phyloP scores from a whole-genome alignment of 2,329 filamentous ascomycete genomes.

The Aureobasidium sp. region DNA sequence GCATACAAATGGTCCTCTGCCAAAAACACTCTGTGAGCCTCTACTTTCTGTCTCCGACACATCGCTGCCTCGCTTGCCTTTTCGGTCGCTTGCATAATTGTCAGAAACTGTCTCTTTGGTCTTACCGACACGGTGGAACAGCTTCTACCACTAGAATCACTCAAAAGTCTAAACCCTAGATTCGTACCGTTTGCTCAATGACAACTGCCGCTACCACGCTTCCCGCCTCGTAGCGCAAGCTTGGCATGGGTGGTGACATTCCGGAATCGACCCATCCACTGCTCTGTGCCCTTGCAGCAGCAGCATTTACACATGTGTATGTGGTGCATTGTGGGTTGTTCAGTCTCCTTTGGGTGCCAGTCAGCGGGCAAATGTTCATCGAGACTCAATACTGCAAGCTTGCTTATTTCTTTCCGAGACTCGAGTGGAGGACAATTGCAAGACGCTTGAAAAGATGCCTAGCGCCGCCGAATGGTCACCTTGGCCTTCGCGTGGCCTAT shows the following conservation, averaged over 20 bases:
- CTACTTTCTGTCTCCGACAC: not conserved
- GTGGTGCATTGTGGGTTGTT: conserved; percentile 1
- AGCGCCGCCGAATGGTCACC: conserved; percentile 10
- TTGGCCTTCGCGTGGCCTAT: conserved; percentile 12
- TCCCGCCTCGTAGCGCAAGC: not conserved
- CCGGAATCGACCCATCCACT: conserved; percentile 3
- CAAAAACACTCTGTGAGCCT: not conserved
- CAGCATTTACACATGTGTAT: not conserved
- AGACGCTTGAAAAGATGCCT: not conserved
- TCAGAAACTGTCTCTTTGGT: not conserved
- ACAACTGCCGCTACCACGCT: conserved; percentile 12
- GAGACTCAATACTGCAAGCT: not conserved
- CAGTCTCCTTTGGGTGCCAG: not conserved
- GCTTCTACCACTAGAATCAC: conserved; percentile 18
- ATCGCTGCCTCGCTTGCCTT: not conserved
- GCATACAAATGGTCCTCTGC: too few species aligned
- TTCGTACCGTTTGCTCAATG: conserved; percentile 15
- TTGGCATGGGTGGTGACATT: conserved; percentile 12
- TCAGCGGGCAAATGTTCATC: not conserved
- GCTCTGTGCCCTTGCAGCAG: conserved; percentile 4
- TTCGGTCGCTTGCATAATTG: not conserved
- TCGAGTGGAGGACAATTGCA: not conserved
- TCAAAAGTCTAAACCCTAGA: conserved; percentile 16
- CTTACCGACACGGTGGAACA: conserved; percentile 15
- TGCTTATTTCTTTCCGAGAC: not conserved